A percentile compares a stretch with the other conserved stretches of the same genome.
Conservation (phyloP, 805 yeast genomes). For the Starmerella davenportii region DNA sequence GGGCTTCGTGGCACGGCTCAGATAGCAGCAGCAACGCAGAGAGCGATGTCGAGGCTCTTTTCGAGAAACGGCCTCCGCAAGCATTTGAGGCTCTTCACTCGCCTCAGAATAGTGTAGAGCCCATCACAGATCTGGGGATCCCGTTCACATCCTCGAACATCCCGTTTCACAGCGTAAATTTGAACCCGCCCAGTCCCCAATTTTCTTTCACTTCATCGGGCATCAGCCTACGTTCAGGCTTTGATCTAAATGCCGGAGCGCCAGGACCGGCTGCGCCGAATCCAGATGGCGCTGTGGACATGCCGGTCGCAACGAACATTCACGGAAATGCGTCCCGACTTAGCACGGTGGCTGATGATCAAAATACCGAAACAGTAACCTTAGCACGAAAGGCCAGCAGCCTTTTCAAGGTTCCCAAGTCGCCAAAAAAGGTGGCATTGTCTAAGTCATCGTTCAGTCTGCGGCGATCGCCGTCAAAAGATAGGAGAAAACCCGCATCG, state of each 20-base stretch:
- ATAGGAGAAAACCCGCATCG: conserved; percentile 1
- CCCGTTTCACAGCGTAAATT: neutral
- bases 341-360: neutral
- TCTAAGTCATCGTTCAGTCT: conserved; percentile 11
- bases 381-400: neutral
- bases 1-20: neutral
- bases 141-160: neutral
- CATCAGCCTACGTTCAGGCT: neutral
- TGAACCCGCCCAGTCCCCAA: neutral
- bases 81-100: neutral
- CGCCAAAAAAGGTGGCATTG: conserved; percentile 9
- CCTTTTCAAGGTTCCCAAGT: conserved; percentile 5
- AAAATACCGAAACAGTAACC: neutral
- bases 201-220: neutral
- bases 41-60: too few species aligned
- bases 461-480: conserved; percentile 7
- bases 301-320: too few species aligned
- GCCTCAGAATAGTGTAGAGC: neutral
- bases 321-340: too few species aligned
- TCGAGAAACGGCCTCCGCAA: neutral
- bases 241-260: neutral
- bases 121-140: neutral
- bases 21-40: too few species aligned
- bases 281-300: too few species aligned
- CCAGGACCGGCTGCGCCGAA: too few species aligned